Evolutionary conservation across 2,329 filamentous ascomycete genomes (phyloP).

Genomic region (Basipetospora chlamydospora): DNA sequence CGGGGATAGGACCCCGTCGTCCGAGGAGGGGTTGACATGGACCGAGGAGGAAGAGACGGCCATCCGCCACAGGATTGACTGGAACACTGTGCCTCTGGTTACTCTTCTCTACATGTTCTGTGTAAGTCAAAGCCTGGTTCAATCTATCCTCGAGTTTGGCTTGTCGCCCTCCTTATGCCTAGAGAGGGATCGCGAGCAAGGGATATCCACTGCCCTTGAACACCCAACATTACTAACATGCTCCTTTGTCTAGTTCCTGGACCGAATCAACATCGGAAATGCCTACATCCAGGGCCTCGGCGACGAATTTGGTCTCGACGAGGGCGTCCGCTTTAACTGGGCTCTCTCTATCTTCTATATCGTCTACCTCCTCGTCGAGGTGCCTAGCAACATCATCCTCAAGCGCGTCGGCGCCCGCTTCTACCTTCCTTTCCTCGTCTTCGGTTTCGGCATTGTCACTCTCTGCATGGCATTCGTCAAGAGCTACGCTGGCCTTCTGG

Average conservation of each 20-base stretch:
- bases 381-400: conserved; percentile 40
- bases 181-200: too few species aligned
- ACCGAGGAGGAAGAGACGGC: conserved; percentile 32
- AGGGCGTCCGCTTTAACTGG: conserved; percentile 38
- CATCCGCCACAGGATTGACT: conserved; percentile 36
- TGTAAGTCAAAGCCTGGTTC: conserved; percentile 26
- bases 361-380: conserved; percentile 38
- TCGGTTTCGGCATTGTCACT: conserved; percentile 39
- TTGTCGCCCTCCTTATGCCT: too few species aligned
- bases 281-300: conserved; percentile 39
- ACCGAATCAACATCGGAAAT: conserved; percentile 58
- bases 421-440: conserved; percentile 38
- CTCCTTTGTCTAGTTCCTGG: conserved; percentile 24
- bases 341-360: conserved; percentile 45
- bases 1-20: conserved; percentile 1
- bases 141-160: too few species aligned
- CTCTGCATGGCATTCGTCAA: conserved; percentile 38
- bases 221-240: too few species aligned
- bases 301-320: conserved; percentile 25
- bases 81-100: conserved; percentile 34
- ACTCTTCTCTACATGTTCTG: conserved; percentile 39
- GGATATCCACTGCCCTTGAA: too few species aligned
- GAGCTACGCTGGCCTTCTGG: conserved; percentile 30
- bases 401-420: conserved; percentile 37
- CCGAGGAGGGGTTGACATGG: conserved; percentile 18